Conservation (phyloP, 1,284 basidiomycete genomes). For the Anthracocystis walkeri region DNA sequence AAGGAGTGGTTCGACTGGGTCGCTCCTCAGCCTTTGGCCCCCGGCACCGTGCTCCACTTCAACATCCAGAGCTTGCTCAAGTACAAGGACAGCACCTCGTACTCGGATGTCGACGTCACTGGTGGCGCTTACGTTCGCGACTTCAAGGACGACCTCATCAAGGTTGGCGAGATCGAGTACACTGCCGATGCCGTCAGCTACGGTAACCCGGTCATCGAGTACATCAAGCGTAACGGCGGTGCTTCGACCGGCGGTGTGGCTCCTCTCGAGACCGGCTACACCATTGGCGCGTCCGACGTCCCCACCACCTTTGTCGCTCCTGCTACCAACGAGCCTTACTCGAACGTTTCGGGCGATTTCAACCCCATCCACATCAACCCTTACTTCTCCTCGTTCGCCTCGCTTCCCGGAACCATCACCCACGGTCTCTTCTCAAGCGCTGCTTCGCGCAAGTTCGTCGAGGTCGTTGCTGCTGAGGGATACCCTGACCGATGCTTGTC, state of each 20-base stretch:
- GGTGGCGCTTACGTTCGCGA: slow-evolving; percentile 72
- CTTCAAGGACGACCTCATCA: slow-evolving; percentile 62
- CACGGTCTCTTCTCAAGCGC: slow-evolving; percentile 98
- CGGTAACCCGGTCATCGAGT: slow-evolving; percentile 90
- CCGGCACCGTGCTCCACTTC: slow-evolving; percentile 89
- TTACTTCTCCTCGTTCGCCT: slow-evolving; percentile 94
- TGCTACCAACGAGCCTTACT: slow-evolving; percentile 92
- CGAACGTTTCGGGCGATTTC: slow-evolving; percentile 94
- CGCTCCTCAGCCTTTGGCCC: slow-evolving; percentile 77
- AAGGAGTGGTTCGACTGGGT: slow-evolving; percentile 99
- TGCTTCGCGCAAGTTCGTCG: slow-evolving; percentile 90
- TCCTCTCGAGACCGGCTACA: slow-evolving; percentile 77
- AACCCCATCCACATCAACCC: slow-evolving; percentile 98
- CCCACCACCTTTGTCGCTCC: slow-evolving; percentile 70
- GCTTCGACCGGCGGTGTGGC: slow-evolving; percentile 79
- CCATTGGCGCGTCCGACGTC: slow-evolving; percentile 46
- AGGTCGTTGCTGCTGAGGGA: slow-evolving; percentile 92
- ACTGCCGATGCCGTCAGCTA: slow-evolving; percentile 58
- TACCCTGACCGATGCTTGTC: slow-evolving; percentile 78
- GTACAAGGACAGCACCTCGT: slow-evolving; percentile 91
- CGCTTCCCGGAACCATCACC: slow-evolving; percentile 94
- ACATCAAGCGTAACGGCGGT: slow-evolving; percentile 88
- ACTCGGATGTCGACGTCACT: slow-evolving; percentile 82
- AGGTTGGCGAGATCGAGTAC: slow-evolving; percentile 61
- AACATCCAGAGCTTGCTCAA: slow-evolving; percentile 84